phyloP scores from a whole-genome alignment of 768 basidiomycete species.

The Lentinula sp. region DNA sequence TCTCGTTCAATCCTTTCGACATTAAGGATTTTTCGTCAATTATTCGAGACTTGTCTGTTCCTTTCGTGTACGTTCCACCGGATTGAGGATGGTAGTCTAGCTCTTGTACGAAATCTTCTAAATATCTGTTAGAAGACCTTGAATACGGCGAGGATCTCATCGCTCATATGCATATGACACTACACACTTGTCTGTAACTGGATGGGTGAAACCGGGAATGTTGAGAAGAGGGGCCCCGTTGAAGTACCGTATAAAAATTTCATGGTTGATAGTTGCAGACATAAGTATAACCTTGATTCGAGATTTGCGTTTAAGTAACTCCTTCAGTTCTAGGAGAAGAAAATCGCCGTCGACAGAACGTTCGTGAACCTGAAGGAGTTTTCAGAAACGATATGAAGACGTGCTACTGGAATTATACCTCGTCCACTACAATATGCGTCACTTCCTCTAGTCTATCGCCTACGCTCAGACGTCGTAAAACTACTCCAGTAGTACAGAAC shows the following conservation, averaged over 20 bases:
- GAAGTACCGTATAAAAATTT: slow-evolving; percentile 81
- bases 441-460: slow-evolving; percentile 67
- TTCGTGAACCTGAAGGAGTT: slow-evolving; percentile 70
- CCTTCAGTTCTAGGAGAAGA: slow-evolving; percentile 76
- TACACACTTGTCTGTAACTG: slow-evolving; percentile 66
- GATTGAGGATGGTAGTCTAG: slow-evolving; percentile 48
- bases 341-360: slow-evolving; percentile 90
- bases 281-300: slow-evolving; percentile 80
- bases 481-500: slow-evolving; percentile 94
- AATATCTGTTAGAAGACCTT: slow-evolving; percentile 43
- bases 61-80: slow-evolving; percentile 19
- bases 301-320: slow-evolving; percentile 57
- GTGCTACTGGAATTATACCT: slow-evolving; percentile 39
- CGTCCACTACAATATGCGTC: slow-evolving; percentile 86
- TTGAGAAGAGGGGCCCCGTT: slow-evolving; percentile 69
- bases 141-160: not conserved
- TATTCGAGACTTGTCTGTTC: slow-evolving; percentile 30
- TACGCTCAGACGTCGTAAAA: slow-evolving; percentile 68
- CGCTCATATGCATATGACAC: not conserved
- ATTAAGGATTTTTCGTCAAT: slow-evolving; percentile 43
- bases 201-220: slow-evolving; percentile 80
- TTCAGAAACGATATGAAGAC: not conserved
- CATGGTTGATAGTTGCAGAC: slow-evolving; percentile 94
- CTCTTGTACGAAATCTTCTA: slow-evolving; percentile 69
- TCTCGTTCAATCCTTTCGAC: slow-evolving; percentile 43